Percentiles rank a stretch among this genome's conserved stretches.
Conservation (phyloP, 1,139 yeast species). For the Candida sanyaensis region DNA sequence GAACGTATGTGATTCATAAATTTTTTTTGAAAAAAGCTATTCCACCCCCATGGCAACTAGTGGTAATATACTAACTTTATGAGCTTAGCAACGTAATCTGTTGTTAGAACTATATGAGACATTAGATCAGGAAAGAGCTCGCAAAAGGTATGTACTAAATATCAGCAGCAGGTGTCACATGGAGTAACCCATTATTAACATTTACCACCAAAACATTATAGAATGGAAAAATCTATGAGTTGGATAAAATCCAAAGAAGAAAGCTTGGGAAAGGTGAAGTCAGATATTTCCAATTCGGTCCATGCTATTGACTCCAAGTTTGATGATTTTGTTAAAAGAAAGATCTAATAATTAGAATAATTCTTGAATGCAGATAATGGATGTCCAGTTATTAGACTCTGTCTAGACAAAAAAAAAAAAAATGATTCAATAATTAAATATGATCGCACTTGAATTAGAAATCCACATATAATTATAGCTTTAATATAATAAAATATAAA, state of each 20-base stretch:
- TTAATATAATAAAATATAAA: no score
- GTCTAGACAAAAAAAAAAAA: neutral
- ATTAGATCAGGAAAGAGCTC: constrained; percentile 22
- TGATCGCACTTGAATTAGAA: no score
- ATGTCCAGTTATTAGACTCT: neutral
- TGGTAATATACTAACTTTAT: no score
- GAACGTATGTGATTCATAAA: constrained; percentile 14
- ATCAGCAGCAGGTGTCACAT: no score
- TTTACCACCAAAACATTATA: constrained; percentile 1
- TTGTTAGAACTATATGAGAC: constrained; percentile 24
- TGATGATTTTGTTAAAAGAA: neutral
- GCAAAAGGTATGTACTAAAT: constrained; percentile 15
- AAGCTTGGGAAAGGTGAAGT: constrained; percentile 10
- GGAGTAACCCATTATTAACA: neutral
- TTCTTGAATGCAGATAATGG: neutral
- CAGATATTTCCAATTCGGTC: neutral
- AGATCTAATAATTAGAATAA: neutral
- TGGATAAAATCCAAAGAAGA: constrained; percentile 23
- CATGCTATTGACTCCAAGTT: neutral
- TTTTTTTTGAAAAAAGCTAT: no score
- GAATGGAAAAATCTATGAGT: constrained; percentile 19
- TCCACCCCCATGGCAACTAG: no score
- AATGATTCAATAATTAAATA: no score
- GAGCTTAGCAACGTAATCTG: constrained; percentile 10
- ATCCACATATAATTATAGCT: no score